Evolutionary conservation across 140 eudicot species (phyloP).

Genomic region (Cichorium intybus): DNA sequence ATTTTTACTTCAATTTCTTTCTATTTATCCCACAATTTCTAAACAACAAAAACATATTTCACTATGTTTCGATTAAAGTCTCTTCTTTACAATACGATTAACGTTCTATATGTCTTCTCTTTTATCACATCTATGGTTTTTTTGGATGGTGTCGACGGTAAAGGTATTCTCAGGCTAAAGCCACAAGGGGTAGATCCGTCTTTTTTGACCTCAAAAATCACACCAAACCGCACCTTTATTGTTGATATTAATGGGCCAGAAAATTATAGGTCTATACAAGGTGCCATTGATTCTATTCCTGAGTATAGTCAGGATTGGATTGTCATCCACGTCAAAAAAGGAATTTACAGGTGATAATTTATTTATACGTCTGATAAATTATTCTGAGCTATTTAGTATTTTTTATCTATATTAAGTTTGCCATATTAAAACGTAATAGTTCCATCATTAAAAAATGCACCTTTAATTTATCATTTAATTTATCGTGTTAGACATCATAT

Average conservation of each 20-base stretch:
- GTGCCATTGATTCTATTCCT: conserved; percentile 75
- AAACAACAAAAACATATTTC: conserved; percentile 2
- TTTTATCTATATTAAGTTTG: not conserved
- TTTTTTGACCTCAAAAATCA: conserved; percentile 40
- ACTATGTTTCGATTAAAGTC: conserved; percentile 3
- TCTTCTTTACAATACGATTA: not conserved
- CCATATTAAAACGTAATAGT: not conserved
- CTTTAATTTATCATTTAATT: not conserved
- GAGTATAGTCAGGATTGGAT: conserved; percentile 67
- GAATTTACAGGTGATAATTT: conserved; percentile 59
- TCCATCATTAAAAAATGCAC: not conserved
- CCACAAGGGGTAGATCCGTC: conserved; percentile 35
- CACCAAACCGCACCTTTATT: conserved; percentile 28
- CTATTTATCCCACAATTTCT: not conserved
- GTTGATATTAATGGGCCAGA: conserved; percentile 61
- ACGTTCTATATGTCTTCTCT: conserved; percentile 7
- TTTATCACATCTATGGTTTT: conserved; percentile 18
- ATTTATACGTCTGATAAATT: not conserved
- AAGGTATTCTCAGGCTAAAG: conserved; percentile 18
- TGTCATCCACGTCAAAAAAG: conserved; percentile 55
- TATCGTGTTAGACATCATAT: not conserved
- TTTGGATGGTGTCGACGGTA: conserved; percentile 32
- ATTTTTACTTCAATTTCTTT: not conserved
- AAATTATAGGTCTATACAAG: conserved; percentile 57
- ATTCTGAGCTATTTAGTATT: no score